A percentile compares a stretch with the other conserved stretches of the same genome.
These are phyloP conservation scores for Penicillium sp. DNA, from an alignment of 2,329 filamentous ascomycete genomes.

Conservation along the genomic window DNA sequence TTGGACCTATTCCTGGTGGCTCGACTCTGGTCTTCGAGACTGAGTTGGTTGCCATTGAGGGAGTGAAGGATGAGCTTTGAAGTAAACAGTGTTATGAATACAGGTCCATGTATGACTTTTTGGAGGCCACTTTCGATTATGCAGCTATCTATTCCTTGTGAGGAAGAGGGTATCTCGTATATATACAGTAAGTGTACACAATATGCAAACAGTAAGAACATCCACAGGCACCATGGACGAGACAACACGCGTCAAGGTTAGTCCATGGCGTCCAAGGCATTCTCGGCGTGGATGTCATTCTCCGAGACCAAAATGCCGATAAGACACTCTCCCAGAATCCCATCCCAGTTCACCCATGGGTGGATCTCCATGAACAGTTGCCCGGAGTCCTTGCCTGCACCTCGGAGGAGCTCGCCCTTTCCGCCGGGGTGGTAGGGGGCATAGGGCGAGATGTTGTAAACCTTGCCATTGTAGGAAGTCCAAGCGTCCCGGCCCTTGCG, in stretches of 20 bases:
- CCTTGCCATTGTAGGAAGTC: constrained; percentile 84
- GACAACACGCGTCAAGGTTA: constrained; percentile 35
- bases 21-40: constrained; percentile 91
- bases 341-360: constrained; percentile 71
- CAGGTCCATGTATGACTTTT: background rate
- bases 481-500: constrained; percentile 84
- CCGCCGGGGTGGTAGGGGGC: constrained; percentile 86
- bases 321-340: constrained; percentile 62
- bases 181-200: constrained; percentile 14
- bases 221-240: background rate
- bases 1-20: constrained; percentile 81
- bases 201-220: background rate
- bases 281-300: constrained; percentile 42
- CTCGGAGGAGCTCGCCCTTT: constrained; percentile 61
- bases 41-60: constrained; percentile 80
- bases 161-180: constrained; percentile 19
- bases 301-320: constrained; percentile 64
- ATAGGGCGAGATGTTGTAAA: constrained; percentile 94
- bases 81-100: background rate
- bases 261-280: constrained; percentile 61
- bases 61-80: constrained; percentile 60
- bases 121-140: background rate
- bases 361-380: constrained; percentile 66
- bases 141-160: constrained; percentile 3
- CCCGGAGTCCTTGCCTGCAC: constrained; percentile 67